Base-by-base conservation (phyloP, 352 stramenopile genomes). In the Phytophthora podocarpi region DNA sequence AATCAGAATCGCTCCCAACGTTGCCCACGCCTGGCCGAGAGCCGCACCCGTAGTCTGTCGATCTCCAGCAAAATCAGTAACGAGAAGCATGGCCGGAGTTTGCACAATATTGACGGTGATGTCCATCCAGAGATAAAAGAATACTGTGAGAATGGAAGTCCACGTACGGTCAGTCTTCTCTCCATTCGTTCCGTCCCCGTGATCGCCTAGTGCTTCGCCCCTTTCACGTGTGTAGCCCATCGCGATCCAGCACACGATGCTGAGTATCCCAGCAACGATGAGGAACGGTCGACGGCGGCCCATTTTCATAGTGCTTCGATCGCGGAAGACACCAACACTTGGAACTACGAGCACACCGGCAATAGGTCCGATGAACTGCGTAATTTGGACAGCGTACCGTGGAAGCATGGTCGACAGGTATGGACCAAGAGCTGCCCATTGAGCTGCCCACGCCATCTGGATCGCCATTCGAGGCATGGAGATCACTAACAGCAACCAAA, bases 101-200 rank as follows among this genome's bases (percentile, higher is more conserved):
- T 84, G 67, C 1, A 79, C 73, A 1, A 84, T 21, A 47, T 89
- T 89, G 32, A 84, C 66, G 9, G 74, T 83, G 24, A 89, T 70
- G 49, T 89, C 79, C 79, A 87, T 89, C 74, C 79, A 87, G 2
- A 71, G 48, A 68, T 89, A 87, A 50, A 80, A 83, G 15, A 82
- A 31, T 1, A 86, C 58, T 1, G 65, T 85, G 36, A 89, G 59
- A 5, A 83, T 32, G 1, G 69, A 52, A 0, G 79, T 87, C 74
- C 74, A 87, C 10, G 40, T 72, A 39, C 71, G 79, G 18, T 75
- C 54, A 5, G 53, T 75, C 26, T 55, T 35, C 5, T 61, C 57
- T 16, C 61, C 64, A 3, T 66, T 53, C 1, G 42, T 43, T 12
- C 71, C 74, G 23, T 65, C 57, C 13, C 64, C 63, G 7, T 66